Evolutionary conservation across 1,284 basidiomycete species (phyloP), one percentile per base, ranked within the genome.

Genomic region (Schizopora paradoxa): DNA sequence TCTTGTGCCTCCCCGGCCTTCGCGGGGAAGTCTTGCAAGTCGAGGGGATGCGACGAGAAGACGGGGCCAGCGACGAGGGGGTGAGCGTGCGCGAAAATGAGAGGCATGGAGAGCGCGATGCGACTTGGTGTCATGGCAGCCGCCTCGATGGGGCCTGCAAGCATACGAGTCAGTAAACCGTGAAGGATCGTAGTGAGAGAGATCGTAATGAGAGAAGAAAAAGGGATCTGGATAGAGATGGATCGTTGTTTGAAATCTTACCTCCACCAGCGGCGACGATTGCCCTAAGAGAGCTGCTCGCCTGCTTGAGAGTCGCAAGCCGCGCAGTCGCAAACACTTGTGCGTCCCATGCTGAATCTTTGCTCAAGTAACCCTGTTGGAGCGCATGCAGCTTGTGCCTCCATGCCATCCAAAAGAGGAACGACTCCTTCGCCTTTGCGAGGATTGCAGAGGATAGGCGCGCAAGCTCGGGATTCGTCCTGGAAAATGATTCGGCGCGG

Each of bases 281-380:
- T 18, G 67, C 76, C 48, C 85, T 67, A 33, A 89, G 53, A 14
- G 79, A 77, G 2, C 71, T 67, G 3, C 77, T 75, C 49, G 72
- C 69, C 23, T 74, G 73, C 34, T 79, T 82, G 48, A 86, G 62
- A 5, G 79, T 72, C 49, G 66, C 63, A 22, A 69, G 71, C 33
- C 87, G 73, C 4, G 86, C 85, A 18, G 63, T 63, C 51, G 82
- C 79, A 56, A 87, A 83, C 21, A 87, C 74, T 11, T 82, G 64
- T 34, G 83, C 73, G 58, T 90, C 86, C 86, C 86, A 90, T 13
- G 88, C 63, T 51, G 82, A 82, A 44, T 86, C 81, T 56, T 79
- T 84, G 11, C 76, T 83, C 31, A 86, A 55, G 54, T 78, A 86
- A 6, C 87, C 86, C 53, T 86, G 81, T 1, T 66, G 58, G 5